Evolutionary conservation across 441 rosid genomes (phyloP).

Genomic region (Mallotus repandus): DNA sequence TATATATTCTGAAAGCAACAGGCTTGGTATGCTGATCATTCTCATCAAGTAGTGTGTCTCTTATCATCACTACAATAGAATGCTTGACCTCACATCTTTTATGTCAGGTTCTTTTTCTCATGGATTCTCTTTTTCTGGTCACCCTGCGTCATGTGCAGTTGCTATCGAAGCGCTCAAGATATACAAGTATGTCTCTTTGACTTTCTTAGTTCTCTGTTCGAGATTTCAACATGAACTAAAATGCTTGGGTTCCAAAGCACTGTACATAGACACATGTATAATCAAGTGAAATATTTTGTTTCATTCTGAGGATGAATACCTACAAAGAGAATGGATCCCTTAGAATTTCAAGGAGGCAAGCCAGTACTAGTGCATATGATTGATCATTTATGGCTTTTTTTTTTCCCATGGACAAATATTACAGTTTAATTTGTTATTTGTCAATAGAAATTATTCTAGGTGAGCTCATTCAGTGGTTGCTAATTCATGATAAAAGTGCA

Average conservation of each 20-base stretch:
- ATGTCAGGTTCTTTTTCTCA: constrained; percentile 75
- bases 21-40: constrained; percentile 53
- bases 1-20: constrained; percentile 85
- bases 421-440: background rate
- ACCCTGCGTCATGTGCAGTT: constrained; percentile 91
- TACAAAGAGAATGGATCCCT: background rate
- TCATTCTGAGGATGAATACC: background rate
- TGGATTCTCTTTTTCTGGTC: constrained; percentile 98
- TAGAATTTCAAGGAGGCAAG: background rate
- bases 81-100: constrained; percentile 18
- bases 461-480: background rate
- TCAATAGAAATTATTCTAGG: background rate
- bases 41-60: background rate
- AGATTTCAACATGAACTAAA: background rate
- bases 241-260: background rate
- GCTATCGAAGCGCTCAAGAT: constrained; percentile 81
- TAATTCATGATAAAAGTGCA: background rate
- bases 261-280: background rate
- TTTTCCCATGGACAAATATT: background rate
- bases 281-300: background rate
- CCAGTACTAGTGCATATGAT: background rate
- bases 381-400: background rate
- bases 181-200: constrained; percentile 55
- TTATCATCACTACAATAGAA: constrained; percentile 1
- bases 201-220: background rate